Evolutionary conservation across 2,329 filamentous ascomycete species (phyloP).

Genomic region (Ophiocordyceps robertsii): DNA sequence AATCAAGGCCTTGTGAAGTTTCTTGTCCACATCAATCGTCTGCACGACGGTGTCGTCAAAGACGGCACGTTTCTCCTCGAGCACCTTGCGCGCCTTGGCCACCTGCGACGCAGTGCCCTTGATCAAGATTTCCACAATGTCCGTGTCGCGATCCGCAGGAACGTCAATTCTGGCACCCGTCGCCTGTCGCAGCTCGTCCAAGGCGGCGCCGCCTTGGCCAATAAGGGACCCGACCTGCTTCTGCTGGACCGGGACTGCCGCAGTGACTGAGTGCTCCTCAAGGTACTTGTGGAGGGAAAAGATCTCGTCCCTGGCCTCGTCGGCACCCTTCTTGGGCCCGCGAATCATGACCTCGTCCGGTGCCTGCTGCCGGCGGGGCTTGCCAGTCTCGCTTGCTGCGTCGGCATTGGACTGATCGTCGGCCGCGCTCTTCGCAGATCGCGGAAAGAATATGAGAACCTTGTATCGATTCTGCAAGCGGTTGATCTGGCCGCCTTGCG

Average conservation of each 20-base stretch:
- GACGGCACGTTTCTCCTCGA: conserved; percentile 72
- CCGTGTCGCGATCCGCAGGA: conserved; percentile 62
- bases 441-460: conserved; percentile 90
- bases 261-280: conserved; percentile 72
- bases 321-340: conserved; percentile 84
- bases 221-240: conserved; percentile 91
- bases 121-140: conserved; percentile 73
- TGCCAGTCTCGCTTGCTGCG: conserved; percentile 52
- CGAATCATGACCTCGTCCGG: conserved; percentile 83
- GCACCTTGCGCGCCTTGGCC: conserved; percentile 76
- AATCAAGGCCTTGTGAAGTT: conserved; percentile 83
- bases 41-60: conserved; percentile 84
- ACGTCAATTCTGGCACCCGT: conserved; percentile 89
- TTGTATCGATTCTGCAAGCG: conserved; percentile 84
- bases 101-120: conserved; percentile 90
- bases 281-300: conserved; percentile 79
- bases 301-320: conserved; percentile 84
- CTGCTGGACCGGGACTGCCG: conserved; percentile 73
- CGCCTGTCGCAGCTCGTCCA: conserved; percentile 75
- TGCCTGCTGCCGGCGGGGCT: conserved; percentile 57
- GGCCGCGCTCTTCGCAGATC: conserved; percentile 41
- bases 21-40: conserved; percentile 84
- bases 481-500: conserved; percentile 78
- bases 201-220: conserved; percentile 75
- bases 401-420: conserved; percentile 63